Conservation (phyloP, 768 basidiomycete genomes). For the Inosperma sp. region DNA sequence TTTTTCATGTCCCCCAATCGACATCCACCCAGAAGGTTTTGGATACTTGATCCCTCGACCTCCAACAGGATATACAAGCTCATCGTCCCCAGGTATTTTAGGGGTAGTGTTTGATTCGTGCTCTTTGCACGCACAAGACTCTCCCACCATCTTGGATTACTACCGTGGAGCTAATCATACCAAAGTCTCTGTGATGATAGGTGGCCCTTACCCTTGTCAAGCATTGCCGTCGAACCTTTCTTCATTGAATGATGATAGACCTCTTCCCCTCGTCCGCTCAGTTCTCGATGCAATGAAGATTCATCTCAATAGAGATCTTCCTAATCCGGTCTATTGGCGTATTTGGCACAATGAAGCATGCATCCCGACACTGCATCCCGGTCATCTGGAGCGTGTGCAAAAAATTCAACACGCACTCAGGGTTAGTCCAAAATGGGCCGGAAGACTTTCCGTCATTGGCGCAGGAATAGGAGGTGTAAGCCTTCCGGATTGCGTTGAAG, state of each 20-base stretch:
- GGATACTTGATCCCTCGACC: constrained; percentile 92
- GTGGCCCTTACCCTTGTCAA: constrained; percentile 59
- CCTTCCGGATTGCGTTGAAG: constrained; percentile 78
- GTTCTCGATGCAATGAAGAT: constrained; percentile 38
- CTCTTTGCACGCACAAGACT: constrained; percentile 55
- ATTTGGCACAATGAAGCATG: constrained; percentile 56
- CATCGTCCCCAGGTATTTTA: constrained; percentile 46
- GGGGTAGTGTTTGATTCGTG: constrained; percentile 91
- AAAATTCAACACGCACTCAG: constrained; percentile 47
- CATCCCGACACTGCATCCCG: constrained; percentile 74
- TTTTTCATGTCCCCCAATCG: constrained; percentile 49
- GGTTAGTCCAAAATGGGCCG: constrained; percentile 35
- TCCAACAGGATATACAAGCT: constrained; percentile 42
- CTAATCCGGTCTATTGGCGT: constrained; percentile 51
- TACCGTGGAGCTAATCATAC: constrained; percentile 40
- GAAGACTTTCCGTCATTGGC: constrained; percentile 64
- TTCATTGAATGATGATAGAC: constrained; percentile 21
- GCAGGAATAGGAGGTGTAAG: constrained; percentile 86
- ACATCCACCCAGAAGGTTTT: constrained; percentile 81
- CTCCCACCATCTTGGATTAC: constrained; percentile 17
- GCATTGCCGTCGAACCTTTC: constrained; percentile 23
- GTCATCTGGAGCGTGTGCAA: constrained; percentile 65
- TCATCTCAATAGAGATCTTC: constrained; percentile 46
- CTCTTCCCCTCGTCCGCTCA: constrained; percentile 23
- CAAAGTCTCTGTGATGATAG: constrained; percentile 89